These are phyloP conservation scores for Ambrosiella xylebori DNA, from an alignment of 2,329 filamentous ascomycete species.

Conservation along the genomic window DNA sequence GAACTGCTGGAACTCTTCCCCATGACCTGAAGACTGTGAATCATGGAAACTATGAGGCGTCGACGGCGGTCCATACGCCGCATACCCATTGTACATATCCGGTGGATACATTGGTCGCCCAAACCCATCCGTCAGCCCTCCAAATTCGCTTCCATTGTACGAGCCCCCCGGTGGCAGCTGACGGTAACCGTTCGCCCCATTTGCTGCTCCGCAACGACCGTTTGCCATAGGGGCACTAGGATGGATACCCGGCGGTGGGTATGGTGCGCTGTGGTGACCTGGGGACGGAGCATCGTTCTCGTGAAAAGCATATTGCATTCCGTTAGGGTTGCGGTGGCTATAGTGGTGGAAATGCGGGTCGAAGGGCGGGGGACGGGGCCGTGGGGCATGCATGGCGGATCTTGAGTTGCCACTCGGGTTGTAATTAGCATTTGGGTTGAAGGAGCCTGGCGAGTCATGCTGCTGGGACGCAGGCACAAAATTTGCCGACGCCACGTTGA, in stretches of 20 bases:
- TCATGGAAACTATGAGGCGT: conserved; percentile 44
- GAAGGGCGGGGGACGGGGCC: conserved; percentile 6
- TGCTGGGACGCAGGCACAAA: neutral
- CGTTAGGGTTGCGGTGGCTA: conserved; percentile 33
- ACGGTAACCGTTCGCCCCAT: conserved; percentile 18
- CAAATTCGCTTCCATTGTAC: neutral
- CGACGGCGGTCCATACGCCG: conserved; percentile 30
- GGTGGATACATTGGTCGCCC: conserved; percentile 19
- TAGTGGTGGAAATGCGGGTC: conserved; percentile 14
- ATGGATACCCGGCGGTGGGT: conserved; percentile 29
- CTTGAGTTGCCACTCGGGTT: neutral
- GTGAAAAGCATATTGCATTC: conserved; percentile 32
- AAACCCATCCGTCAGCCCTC: conserved; percentile 23
- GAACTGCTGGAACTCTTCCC: conserved; percentile 21
- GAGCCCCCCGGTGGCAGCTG: conserved; percentile 19
- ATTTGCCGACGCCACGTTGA: no score
- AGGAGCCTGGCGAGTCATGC: neutral
- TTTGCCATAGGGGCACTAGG: conserved; percentile 18
- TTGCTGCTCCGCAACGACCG: conserved; percentile 18
- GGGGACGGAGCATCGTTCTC: conserved; percentile 43
- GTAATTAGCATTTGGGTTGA: neutral
- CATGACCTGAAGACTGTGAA: conserved; percentile 38
- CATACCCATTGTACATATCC: conserved; percentile 9
- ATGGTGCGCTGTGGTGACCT: conserved; percentile 28
- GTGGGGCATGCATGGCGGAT: conserved; percentile 4